Evolutionary conservation across 768 basidiomycete species (phyloP).

Genomic region (Psilocybe tampanensis): DNA sequence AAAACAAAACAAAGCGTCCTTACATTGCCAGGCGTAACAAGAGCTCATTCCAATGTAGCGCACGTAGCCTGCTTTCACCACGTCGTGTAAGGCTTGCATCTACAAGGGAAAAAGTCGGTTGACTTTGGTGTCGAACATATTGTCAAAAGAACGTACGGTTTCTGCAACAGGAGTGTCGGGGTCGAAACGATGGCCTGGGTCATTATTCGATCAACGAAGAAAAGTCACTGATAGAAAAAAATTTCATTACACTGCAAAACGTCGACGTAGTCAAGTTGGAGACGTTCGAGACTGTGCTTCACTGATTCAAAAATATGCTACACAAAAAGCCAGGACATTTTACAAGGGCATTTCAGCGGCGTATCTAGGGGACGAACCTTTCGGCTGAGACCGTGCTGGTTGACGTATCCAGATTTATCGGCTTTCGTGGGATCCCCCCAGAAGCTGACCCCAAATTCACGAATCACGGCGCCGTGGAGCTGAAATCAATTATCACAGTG

Average conservation of each 20-base stretch:
- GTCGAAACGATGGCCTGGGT: slow-evolving; percentile 56
- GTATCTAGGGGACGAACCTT: slow-evolving; percentile 24
- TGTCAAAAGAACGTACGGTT: slow-evolving; percentile 34
- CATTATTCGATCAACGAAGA: slow-evolving; percentile 19
- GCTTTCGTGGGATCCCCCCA: slow-evolving; percentile 18
- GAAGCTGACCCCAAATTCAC: slow-evolving; percentile 19
- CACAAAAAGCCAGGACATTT: too few relatives aligned
- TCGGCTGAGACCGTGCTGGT: slow-evolving; percentile 48
- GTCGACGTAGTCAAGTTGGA: slow-evolving; percentile 80
- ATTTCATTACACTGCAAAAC: slow-evolving; percentile 59
- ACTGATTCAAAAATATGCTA: slow-evolving; percentile 73
- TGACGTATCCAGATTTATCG: slow-evolving; percentile 53
- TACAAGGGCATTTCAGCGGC: too few relatives aligned
- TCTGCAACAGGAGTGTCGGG: slow-evolving; percentile 60
- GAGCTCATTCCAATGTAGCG: slow-evolving; percentile 65
- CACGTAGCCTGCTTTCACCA: slow-evolving; percentile 64
- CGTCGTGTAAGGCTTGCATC: slow-evolving; percentile 73
- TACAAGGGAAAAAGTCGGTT: slow-evolving; percentile 14
- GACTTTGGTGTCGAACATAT: neutral
- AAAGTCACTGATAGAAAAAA: neutral
- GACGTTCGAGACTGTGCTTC: slow-evolving; percentile 60
- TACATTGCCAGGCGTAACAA: slow-evolving; percentile 59
- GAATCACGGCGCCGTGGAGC: slow-evolving; percentile 40
- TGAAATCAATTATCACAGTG: slow-evolving; percentile 22
- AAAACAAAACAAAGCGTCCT: too few relatives aligned